A percentile compares a stretch with the other conserved stretches of the same genome.
phyloP scores from a whole-genome alignment of 2,329 filamentous ascomycete species.

The Ophiostoma quercus region DNA sequence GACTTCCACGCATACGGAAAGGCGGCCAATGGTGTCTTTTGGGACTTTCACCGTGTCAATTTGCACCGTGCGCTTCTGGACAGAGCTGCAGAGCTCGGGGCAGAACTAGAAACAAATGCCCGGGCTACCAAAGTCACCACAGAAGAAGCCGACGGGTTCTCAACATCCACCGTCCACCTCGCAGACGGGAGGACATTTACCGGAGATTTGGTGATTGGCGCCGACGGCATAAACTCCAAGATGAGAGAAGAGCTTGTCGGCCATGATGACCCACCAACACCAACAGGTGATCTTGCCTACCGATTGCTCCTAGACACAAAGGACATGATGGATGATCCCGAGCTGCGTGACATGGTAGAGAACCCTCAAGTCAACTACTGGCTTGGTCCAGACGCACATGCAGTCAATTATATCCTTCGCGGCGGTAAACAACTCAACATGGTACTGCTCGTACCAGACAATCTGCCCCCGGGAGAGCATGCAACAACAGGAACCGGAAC shows the following conservation, averaged over 20 bases:
- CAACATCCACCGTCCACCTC: slow-evolving; percentile 27
- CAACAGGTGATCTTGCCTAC: slow-evolving; percentile 37
- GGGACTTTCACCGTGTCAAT: slow-evolving; percentile 35
- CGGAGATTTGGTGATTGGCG: slow-evolving; percentile 38
- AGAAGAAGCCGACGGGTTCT: slow-evolving; percentile 23
- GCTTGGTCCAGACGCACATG: slow-evolving; percentile 35
- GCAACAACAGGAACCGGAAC: slow-evolving; percentile 31
- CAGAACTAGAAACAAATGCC: slow-evolving; percentile 29
- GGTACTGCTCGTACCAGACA: slow-evolving; percentile 32
- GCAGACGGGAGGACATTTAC: slow-evolving; percentile 32
- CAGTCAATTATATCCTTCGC: slow-evolving; percentile 34
- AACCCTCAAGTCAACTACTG: slow-evolving; percentile 34
- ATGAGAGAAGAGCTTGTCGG: slow-evolving; percentile 25
- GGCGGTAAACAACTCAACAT: slow-evolving; percentile 35
- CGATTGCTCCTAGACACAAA: slow-evolving; percentile 33
- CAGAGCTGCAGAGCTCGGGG: slow-evolving; percentile 31
- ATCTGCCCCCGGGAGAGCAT: slow-evolving; percentile 26
- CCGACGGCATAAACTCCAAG: slow-evolving; percentile 38
- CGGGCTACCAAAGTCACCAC: slow-evolving; percentile 30
- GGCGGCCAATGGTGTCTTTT: slow-evolving; percentile 33
- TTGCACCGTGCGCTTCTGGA: slow-evolving; percentile 33
- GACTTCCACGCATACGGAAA: slow-evolving; percentile 22
- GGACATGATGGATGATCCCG: slow-evolving; percentile 32
- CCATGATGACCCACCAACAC: slow-evolving; percentile 29
- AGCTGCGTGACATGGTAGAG: slow-evolving; percentile 31